Percentiles rank a stretch among this genome's conserved stretches.
Conservation (phyloP, 768 basidiomycete species). For the Hericium alpestre region DNA sequence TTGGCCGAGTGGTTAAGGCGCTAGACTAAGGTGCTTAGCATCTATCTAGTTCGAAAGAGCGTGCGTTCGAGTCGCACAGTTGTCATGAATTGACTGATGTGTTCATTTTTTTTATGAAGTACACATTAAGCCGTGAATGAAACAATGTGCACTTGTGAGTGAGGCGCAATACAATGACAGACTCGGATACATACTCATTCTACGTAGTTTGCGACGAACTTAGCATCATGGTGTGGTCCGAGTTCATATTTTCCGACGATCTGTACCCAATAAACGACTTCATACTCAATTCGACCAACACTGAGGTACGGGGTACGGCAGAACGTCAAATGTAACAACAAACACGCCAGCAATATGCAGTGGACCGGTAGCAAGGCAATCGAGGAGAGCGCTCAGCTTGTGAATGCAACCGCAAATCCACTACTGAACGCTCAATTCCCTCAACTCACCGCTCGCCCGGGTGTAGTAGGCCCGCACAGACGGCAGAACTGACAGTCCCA, state of each 20-base stretch:
- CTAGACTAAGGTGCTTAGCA: background rate
- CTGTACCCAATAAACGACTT: constrained; percentile 47
- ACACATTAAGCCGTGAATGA: no score
- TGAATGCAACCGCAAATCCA: no score
- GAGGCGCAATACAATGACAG: no score
- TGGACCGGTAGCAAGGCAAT: constrained; percentile 59
- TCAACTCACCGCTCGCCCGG: no score
- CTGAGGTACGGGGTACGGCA: constrained; percentile 45
- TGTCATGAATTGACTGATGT: background rate
- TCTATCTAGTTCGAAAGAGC: background rate
- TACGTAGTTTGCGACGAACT: constrained; percentile 50
- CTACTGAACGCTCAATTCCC: no score
- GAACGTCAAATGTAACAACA: constrained; percentile 43
- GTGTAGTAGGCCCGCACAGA: no score
- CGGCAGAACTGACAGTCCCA: no score
- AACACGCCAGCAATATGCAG: constrained; percentile 45
- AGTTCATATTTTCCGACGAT: constrained; percentile 48
- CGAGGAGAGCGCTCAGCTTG: constrained; percentile 34
- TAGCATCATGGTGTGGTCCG: constrained; percentile 51
- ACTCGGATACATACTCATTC: constrained; percentile 41
- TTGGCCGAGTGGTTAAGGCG: background rate
- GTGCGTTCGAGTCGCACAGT: background rate
- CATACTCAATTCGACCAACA: constrained; percentile 37
- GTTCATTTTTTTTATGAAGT: no score
- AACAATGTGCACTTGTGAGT: no score